Evolutionary conservation across 306 rosid species (phyloP), one percentile per base, ranked within the genome.

Genomic region (Pterocarpus macrocarpus): DNA sequence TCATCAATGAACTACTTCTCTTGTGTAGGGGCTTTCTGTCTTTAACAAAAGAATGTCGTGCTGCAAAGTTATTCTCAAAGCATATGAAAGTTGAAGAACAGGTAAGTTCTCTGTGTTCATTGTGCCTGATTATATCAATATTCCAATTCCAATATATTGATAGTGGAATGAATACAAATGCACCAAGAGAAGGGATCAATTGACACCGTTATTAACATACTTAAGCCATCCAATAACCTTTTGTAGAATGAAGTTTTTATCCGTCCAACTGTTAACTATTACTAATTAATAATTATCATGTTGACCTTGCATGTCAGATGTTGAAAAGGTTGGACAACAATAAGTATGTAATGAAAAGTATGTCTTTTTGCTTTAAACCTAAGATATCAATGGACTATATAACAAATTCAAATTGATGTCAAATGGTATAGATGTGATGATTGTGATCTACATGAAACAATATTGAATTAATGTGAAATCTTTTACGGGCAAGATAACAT

Each of bases 81-180:
- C 99, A 95, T 81, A 87, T 95, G 89, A 95, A 95, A 82, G 72
- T 93, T 68, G 87, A 91, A 64, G 91, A 93, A 69, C 99, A 95
- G 95, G 99, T 91, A 77, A 39, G 7, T 0, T 35, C 32, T 30
- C 39, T 41, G 35, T 17, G 33, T 45, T 16, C 22, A 22, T 22
- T 22, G 28, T 58, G 8, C 2, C 14, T 22, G 10, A 2, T 36
- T 79, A 12, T 72, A 7, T 71, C 39, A 3, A n/a, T 47, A 55
- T 68, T 4, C 41, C 22, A 10, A 36, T 50, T 7, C 16, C 1
- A 39, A 36, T 69, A 57, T 33, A 39, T 76, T 14, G 5, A 36
- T 36, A 3, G 39, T 36, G 2, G 4, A 5, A 36, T 36, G 2
- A 22, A 22, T 22, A 22, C 28, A 22, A 22, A 22, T 22, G 28